Conservation (phyloP, 371 early-diverging fungal species). For the Batrachochytrium dendrobatidis region DNA sequence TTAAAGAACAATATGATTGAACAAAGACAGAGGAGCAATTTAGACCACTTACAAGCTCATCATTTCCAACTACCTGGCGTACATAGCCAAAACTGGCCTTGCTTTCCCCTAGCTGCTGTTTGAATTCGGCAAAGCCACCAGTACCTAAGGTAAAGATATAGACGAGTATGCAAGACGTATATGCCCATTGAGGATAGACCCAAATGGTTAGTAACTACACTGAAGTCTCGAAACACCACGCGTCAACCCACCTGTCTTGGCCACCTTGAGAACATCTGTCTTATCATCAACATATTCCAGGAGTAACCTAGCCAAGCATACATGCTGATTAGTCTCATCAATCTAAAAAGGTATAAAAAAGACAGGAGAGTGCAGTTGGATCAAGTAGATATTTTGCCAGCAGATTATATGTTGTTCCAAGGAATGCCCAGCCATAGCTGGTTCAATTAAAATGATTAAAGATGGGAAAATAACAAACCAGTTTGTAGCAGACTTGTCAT, state of each 20-base stretch:
- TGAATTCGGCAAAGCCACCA: constrained; percentile 66
- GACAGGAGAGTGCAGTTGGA: not conserved
- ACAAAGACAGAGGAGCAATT: not conserved
- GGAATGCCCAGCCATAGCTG: no score
- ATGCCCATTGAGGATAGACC: constrained; percentile 45
- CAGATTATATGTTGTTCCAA: no score
- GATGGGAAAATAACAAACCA: no score
- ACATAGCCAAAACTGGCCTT: constrained; percentile 76
- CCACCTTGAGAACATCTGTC: constrained; percentile 41
- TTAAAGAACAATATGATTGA: no score
- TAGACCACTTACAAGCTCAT: constrained; percentile 50
- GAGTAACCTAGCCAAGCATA: constrained; percentile 32
- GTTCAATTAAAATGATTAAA: no score
- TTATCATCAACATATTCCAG: constrained; percentile 44
- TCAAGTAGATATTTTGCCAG: constrained; percentile 1
- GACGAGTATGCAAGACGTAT: constrained; percentile 40
- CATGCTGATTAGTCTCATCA: no score
- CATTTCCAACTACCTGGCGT: constrained; percentile 70
- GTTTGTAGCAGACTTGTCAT: constrained; percentile 61
- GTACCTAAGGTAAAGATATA: constrained; percentile 50
- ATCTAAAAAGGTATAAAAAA: no score
- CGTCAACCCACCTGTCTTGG: constrained; percentile 46
- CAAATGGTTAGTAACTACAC: no score
- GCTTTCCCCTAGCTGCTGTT: constrained; percentile 51
- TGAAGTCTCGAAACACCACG: not conserved